Evolutionary conservation across 2,329 filamentous ascomycete genomes (phyloP), one percentile per base, ranked within the genome.

Genomic region (Phialophora verrucosa): DNA sequence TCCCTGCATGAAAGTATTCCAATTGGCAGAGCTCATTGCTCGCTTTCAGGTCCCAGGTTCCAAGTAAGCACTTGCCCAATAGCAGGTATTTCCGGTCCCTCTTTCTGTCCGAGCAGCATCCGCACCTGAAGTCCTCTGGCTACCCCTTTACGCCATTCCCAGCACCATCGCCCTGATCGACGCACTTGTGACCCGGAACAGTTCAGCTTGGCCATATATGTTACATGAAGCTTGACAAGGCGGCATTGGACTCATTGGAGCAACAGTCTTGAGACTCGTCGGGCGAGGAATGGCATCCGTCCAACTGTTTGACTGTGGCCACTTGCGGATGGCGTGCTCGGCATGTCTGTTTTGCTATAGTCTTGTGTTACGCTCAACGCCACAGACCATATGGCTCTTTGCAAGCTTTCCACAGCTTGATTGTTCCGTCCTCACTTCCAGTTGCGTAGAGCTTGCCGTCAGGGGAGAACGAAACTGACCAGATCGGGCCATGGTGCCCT

Each of bases 381-480:
- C 88, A 90, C 23, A 90, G 77, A 17, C 88, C 88, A 75, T 90
- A 90, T 1, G 86, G 82, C 53, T 87, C 87, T 54, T 82, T 82
- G 59, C 87, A 88, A 67, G 87, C 87, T 76, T 90, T 90, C 88
- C 88, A 90, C 72, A 99, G 83, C 81, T 99, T 99, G 78, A 99
- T 96, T 0, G 95, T 99, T 49, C 95, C 95, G 74, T 99, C 95
- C 77, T 99, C 95, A 57, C 93, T 97, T 32, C 92, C 95, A 1
- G 95, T 99, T 1, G 93, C 95, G 76, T 98, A 99, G 7, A 99
- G 83, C 76, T 96, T 97, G 55, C 93, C 93, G 75, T 99, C 95
- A 0, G 95, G 95, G 0, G 93, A 95, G 79, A 97, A 99, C 64
- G 90, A 90, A 66, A 96, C 89, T 5, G 93, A 97, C 95, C 95